Base-by-base conservation (phyloP, 2,329 filamentous ascomycete species). In the Aspergillus ruber region DNA sequence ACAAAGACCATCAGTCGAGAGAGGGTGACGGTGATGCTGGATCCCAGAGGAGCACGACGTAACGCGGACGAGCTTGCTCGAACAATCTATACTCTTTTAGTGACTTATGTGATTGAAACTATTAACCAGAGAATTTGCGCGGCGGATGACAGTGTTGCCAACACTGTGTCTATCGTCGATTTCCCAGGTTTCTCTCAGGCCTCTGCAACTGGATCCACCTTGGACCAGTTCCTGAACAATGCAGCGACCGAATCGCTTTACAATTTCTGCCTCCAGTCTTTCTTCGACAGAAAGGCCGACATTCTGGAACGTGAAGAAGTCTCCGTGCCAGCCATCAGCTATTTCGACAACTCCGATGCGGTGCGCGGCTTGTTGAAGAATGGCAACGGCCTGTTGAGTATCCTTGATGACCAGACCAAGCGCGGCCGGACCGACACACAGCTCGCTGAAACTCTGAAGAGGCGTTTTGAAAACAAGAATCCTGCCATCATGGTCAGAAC, bases 11-110 rank as follows among this genome's bases (percentile, higher is more conserved):
- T 98, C 48, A 88, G 94, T 63, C 86, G 90, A 54, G 93, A 98
- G 74, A 85, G 93, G 46, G 93, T 98, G n/a, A 98, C 93, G 0
- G 88, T 98, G 55, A 95, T 98, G 90, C 80, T 98, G 29, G 93
- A 98, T 63, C 88, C 91, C 6, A 84, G 83, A 48, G 93, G 93
- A 35, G 93, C 93, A 41, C 85, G 90, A 44, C 85, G 83, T 35
- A 96, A 96, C 58, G 93, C 93, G 13, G 90, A 97, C 62, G 93
- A 97, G 68, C 80, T 98, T 43, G 90, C 93, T 4, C 81, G 91
- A 44, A 96, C 91, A 0, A 74, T 98, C 0, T 98, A 98, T 72
- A 91, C 90, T 4, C 82, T 98, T 7, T 77, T 98, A 6, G 91
- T 97, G 12, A 90, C 91, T 13, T 96, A 90, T 68, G 84, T 98